Base-by-base conservation (phyloP, 176 grass and related monocot genomes). In the Musa schizocarpa region DNA sequence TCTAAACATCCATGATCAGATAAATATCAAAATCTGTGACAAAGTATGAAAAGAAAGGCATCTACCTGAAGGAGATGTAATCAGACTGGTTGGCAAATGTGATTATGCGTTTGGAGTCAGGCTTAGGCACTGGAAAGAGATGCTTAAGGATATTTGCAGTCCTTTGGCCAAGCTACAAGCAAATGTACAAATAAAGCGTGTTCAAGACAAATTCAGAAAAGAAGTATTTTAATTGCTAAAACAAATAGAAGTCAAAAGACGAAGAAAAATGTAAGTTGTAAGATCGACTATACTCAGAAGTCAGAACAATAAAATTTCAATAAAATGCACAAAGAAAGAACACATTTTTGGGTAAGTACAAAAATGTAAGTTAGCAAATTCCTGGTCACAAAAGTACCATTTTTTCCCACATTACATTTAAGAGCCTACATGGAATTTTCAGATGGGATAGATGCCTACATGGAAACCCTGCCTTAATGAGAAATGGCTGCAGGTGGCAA, bases 21-120 rank as follows among this genome's bases (percentile, higher is more conserved):
- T 50, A n/a, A 69, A 70, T 14, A 9, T 19, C 71, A 55, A 13
- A 86, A 62, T 51, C 65, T 23, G 9, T 64, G 58, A 51, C 27
- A 74, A 76, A 13, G n/a, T 2, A 64, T 58, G 26, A 67, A 69
- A 25, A 85, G 73, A 53, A 12, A 76, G 27, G 27, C 19, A 63
- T 11, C n/a, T 65, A 97, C 90, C 90, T 97, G 88, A 93, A 98
- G 22, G 90, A 98, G 54, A 98, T 89, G 75, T 91, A 98, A 64
- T 93, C 88, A 0, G 83, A 83, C 74, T 71, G 81, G 77, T 98
- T 93, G 17, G 95, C 88, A 72, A 98, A 87, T 71, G 88, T 93
- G 68, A 98, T 85, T 79, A 91, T 83, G 26, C 88, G 78, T 58
- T 91, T 98, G 5, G 88, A 83, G 52, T 98, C 90, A 29, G 80